Evolutionary conservation across 78 protist species (phyloP), one percentile per base, ranked within the genome.

Genomic region (Dictyostelium capitatum): DNA sequence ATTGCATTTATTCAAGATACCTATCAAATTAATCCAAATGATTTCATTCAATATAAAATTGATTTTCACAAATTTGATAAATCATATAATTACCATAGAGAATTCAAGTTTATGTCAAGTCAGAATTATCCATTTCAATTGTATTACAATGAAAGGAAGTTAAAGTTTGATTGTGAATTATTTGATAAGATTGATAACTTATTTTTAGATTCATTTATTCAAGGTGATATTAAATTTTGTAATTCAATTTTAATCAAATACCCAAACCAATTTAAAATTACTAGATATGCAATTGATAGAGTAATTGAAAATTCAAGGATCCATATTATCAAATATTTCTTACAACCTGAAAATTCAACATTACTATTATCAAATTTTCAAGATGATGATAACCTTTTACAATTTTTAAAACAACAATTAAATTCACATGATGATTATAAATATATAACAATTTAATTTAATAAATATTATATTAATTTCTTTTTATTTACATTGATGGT

Each of bases 171-270:
- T 37, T 37, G 43, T 37, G 43, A 37, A 37, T 2, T 37, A 37
- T 37, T 3, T 2, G 37, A 62, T 11, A 32, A n/a, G 1, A 11
- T 25, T n/a, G 14, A n/a, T 10, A 25, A 62, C 28, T n/a, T 62
- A 25, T 62, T 62, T 62, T n/a, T 19, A 25, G 70, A 62, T n/a
- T 62, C 70, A 25, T 62, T 62, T 62, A 62, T 62, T 62, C 23
- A 62, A 25, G 70, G 70, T 62, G 70, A 62, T 62, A 62, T 62
- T 62, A 62, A 25, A 23, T 11, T 12, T 25, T 62, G 70, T 11
- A 62, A 62, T 11, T 25, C 23, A 62, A 23, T 62, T 23, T 19
- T 25, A 62, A 23, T 11, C 0, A 25, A 25, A 25, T 62, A 25
- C 28, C 41, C 70, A 25, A 62, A 62, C 10, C 14, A 62, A 62